Conservation (phyloP, 2,329 filamentous ascomycete species). For the Fusarium camptoceras region DNA sequence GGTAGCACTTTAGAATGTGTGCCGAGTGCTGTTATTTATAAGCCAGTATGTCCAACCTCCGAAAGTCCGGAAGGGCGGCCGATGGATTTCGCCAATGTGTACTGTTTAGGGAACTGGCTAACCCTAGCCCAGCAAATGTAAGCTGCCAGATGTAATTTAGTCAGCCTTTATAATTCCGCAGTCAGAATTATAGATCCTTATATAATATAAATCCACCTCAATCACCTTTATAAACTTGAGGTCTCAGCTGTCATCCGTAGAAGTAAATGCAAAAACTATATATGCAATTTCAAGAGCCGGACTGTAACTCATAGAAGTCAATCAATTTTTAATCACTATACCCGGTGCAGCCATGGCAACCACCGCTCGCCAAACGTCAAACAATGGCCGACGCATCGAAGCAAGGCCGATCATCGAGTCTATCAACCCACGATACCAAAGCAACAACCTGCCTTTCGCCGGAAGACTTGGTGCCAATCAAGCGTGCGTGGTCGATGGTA, state of each 20-base stretch:
- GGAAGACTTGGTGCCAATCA: slow-evolving; percentile 42
- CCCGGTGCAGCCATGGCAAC: background rate
- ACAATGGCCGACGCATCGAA: slow-evolving; percentile 15
- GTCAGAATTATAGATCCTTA: background rate
- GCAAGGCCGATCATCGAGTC: background rate
- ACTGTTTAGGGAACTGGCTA: background rate
- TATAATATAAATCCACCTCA: rapidly evolving
- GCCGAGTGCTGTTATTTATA: background rate
- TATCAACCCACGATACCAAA: slow-evolving; percentile 9
- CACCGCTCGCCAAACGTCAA: background rate
- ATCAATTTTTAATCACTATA: too few relatives aligned
- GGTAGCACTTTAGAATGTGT: too few relatives aligned
- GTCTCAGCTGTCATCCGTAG: background rate
- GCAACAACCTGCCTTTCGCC: slow-evolving; percentile 30
- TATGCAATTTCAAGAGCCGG: too few relatives aligned
- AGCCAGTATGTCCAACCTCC: background rate
- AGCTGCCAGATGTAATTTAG: background rate
- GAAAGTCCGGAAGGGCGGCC: too few relatives aligned
- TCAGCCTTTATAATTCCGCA: background rate
- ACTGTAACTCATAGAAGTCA: too few relatives aligned
- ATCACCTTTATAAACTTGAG: background rate
- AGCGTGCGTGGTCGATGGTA: slow-evolving; percentile 4
- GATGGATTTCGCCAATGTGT: background rate
- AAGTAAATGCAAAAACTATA: too few relatives aligned
- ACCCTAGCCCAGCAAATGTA: background rate